phyloP scores from a whole-genome alignment of 2,329 filamentous ascomycete genomes.

The Bimuria novae-zelandiae region DNA sequence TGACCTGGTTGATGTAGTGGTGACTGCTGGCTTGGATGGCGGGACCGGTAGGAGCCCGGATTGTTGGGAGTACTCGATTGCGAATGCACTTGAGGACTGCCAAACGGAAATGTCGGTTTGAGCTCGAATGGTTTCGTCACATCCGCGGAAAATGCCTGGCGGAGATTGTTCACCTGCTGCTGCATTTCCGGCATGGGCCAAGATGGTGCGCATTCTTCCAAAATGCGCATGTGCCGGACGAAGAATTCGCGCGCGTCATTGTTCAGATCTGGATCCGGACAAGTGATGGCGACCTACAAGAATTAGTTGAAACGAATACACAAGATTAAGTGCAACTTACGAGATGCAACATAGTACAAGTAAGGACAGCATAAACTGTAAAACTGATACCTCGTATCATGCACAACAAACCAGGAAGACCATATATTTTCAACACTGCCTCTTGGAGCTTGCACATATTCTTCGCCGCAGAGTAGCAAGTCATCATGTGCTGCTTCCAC shows the following conservation, averaged over 20 bases:
- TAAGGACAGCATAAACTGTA: conserved; percentile 88
- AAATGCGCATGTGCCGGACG: conserved; percentile 87
- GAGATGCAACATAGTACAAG: conserved; percentile 89
- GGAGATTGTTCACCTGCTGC: conserved; percentile 84
- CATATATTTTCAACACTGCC: conserved; percentile 75
- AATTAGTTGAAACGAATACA: conserved; percentile 15
- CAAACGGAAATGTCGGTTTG: conserved; percentile 84
- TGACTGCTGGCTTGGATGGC: conserved; percentile 52
- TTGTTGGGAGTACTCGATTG: conserved; percentile 65
- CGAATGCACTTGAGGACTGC: conserved; percentile 71
- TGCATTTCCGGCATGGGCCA: conserved; percentile 92
- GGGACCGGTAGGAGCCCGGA: conserved; percentile 55
- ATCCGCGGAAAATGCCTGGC: conserved; percentile 90
- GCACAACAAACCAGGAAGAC: conserved; percentile 78
- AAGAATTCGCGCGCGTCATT: conserved; percentile 86
- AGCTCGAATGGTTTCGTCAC: conserved; percentile 83
- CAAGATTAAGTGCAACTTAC: conserved; percentile 60
- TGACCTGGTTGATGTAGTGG: conserved; percentile 59
- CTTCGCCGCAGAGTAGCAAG: conserved; percentile 85
- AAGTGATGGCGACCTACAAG: conserved; percentile 84
- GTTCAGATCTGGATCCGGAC: conserved; percentile 87
- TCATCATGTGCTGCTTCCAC: conserved; percentile 87
- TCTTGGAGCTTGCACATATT: conserved; percentile 86
- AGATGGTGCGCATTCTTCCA: conserved; percentile 80
- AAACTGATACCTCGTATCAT: conserved; percentile 97